phyloP scores from a whole-genome alignment of 306 rosid genomes.

The Mimosa bimucronata region DNA sequence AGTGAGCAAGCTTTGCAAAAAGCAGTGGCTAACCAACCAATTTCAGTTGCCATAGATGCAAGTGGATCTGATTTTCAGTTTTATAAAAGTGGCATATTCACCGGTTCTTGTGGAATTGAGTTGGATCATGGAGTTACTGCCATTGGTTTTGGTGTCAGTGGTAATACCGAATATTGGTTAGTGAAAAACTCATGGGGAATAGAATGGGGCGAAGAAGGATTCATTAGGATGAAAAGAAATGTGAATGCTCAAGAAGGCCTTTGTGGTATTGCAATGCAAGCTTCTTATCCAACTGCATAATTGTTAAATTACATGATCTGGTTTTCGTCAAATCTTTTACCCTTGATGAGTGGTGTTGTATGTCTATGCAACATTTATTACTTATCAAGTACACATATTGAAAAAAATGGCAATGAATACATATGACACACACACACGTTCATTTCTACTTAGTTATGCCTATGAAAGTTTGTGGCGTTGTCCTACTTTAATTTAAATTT shows the following conservation, averaged over 20 bases:
- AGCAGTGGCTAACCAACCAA: background rate
- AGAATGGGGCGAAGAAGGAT: background rate
- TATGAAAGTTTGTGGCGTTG: background rate
- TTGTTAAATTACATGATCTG: background rate
- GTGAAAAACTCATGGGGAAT: background rate
- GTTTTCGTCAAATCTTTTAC: too few species aligned
- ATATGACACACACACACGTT: background rate
- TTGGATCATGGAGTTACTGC: background rate
- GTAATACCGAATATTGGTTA: background rate
- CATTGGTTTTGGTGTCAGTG: background rate
- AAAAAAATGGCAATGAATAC: background rate
- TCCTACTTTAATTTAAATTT: background rate
- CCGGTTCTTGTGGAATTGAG: background rate
- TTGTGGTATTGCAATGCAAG: constrained; percentile 3
- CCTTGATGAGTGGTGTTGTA: too few species aligned
- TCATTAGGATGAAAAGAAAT: background rate
- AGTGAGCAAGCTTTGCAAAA: background rate
- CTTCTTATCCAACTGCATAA: background rate
- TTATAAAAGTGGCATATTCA: background rate
- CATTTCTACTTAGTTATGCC: background rate
- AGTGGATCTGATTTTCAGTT: background rate
- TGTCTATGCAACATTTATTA: too few species aligned
- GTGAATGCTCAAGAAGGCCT: background rate
- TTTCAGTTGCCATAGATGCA: background rate
- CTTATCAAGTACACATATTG: background rate